Percentiles rank a stretch among this genome's conserved stretches.
phyloP scores from a whole-genome alignment of 345 rosid genomes.

The Toxicodendron radicans region DNA sequence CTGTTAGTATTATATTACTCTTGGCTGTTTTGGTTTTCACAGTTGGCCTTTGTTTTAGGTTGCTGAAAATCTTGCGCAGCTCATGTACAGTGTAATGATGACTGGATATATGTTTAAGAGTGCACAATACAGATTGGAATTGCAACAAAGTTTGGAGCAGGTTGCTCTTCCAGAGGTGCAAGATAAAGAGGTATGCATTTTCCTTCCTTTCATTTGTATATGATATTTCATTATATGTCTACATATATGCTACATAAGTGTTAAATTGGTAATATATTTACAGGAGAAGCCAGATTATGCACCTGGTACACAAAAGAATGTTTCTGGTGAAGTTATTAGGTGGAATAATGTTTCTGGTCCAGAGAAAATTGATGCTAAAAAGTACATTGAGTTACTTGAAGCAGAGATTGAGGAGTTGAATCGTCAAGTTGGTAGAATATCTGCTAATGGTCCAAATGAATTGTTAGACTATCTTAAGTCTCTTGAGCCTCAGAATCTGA shows the following conservation, averaged over 20 bases:
- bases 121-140: conserved; percentile 82
- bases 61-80: conserved; percentile 97
- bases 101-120: conserved; percentile 98
- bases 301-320: conserved; percentile 92
- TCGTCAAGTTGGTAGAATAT: conserved; percentile 66
- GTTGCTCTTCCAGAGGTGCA: conserved; percentile 83
- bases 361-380: conserved; percentile 87
- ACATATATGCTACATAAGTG: background rate
- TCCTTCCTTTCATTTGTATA: background rate
- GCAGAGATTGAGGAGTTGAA: conserved; percentile 93
- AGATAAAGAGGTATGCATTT: conserved; percentile 52
- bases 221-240: background rate
- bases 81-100: conserved; percentile 94
- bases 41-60: conserved; percentile 54
- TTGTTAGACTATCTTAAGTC: conserved; percentile 84
- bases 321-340: conserved; percentile 87
- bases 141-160: conserved; percentile 91
- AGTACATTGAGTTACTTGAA: conserved; percentile 88
- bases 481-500: conserved; percentile 93
- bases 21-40: conserved; percentile 7
- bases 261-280: conserved; percentile 8
- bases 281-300: conserved; percentile 77
- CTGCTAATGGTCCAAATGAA: conserved; percentile 70
- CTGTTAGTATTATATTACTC: conserved; percentile 1
- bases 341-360: conserved; percentile 91